Base-by-base conservation (phyloP, 2,329 filamentous ascomycete species). In the Scedosporium apiospermum region DNA sequence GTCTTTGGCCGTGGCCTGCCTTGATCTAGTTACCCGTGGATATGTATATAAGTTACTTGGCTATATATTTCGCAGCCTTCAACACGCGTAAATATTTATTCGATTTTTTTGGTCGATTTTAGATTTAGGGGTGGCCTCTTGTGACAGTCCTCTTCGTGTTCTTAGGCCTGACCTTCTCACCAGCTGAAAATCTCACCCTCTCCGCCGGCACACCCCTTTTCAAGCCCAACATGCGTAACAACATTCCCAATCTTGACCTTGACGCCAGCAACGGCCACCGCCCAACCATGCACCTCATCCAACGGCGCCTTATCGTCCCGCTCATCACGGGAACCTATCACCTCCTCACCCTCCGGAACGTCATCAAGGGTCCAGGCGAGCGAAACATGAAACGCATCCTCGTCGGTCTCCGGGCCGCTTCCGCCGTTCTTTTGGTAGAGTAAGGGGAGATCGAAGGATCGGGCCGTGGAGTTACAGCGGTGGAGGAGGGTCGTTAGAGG, bases 311-410 rank as follows among this genome's bases (percentile, higher is more conserved):
- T 3, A 58, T 65, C 55, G 74, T 51, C 57, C 34, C 46, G 34
- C 12, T 21, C 42, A 21, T 57, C 55, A 18, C 76, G 3, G 73
- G 65, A 3, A 65, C 64, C 3, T 71, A 68, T 0, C 78, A 81
- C 27, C 69, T 69, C 59, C 41, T 81, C 77, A 3, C 34, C 46
- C 2, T 57, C 49, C 4, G 57, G 49, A 12, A 63, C 86, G 51
- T 77, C 71, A 9, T 78, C 73, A 65, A 93, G 80, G 1, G 84
- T 88, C 95, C 93, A 98, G 0, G 88, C 95, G 63, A 99, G 85
- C 57, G 92, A 96, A 64, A 98, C 77, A 74, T 99, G 95, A 70
- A 97, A 97, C 23, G 82, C 84, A 58, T 80, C 73, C 4, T 68
- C 67, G 7, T 72, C 66, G 58, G 65, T n/a, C 12, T 23, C 49